phyloP scores from a whole-genome alignment of 208 protist species.

The Trypanosoma cruzi region DNA sequence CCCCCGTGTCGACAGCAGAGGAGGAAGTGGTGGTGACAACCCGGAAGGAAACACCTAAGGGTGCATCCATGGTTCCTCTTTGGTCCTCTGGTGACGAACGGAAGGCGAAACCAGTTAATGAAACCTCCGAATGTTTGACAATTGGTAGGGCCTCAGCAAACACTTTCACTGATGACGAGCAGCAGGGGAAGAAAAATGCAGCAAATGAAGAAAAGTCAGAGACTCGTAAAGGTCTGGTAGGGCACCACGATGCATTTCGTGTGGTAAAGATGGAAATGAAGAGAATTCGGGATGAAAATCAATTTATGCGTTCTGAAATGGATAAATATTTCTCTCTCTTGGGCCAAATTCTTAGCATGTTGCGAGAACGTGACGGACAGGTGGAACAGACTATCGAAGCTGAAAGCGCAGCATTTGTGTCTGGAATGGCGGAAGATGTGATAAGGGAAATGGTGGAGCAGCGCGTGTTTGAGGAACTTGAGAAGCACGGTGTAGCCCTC shows the following conservation, averaged over 20 bases:
- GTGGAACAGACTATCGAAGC: not conserved
- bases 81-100: not conserved
- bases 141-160: not conserved
- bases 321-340: conserved; percentile 21
- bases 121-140: not conserved
- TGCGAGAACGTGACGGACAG: not conserved
- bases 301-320: conserved; percentile 9
- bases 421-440: conserved; percentile 17
- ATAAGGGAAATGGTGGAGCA: conserved; percentile 21
- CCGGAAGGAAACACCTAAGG: not conserved
- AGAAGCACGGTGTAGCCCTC: conserved; percentile 19
- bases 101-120: not conserved
- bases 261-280: conserved; percentile 1
- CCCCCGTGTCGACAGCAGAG: too few species aligned
- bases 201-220: not conserved
- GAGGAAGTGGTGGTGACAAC: too few species aligned
- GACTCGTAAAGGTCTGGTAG: not conserved
- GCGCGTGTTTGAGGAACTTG: conserved; percentile 11
- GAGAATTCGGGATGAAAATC: not conserved
- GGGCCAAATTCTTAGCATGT: not conserved
- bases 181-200: not conserved
- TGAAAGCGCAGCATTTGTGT: not conserved
- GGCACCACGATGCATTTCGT: not conserved
- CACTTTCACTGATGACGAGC: not conserved
- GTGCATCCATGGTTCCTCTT: not conserved